Conservation (phyloP, 2,329 filamentous ascomycete genomes). For the Triangularia verruculosa region DNA sequence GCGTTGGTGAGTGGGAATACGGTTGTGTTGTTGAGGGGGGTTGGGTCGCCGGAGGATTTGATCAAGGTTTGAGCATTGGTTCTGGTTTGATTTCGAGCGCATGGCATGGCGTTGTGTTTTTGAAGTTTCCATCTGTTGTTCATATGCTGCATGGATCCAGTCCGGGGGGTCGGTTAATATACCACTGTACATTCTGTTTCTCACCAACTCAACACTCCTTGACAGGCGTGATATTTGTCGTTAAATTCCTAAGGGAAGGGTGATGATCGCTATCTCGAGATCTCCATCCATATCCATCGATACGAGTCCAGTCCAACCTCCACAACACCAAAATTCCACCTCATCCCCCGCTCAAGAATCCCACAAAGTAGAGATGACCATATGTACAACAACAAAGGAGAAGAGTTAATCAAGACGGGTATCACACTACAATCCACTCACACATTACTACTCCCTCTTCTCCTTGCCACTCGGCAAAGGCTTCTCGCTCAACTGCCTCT, state of each 20-base stretch:
- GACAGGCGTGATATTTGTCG: neutral
- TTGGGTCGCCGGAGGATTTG: slow-evolving; percentile 74
- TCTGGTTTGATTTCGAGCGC: slow-evolving; percentile 3
- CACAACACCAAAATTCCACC: neutral
- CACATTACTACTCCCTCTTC: slow-evolving; percentile 40
- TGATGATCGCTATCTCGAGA: neutral
- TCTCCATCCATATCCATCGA: neutral
- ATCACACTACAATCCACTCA: neutral
- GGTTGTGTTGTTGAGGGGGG: slow-evolving; percentile 80
- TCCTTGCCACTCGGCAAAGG: slow-evolving; percentile 31
- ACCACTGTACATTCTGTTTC: neutral
- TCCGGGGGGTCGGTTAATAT: neutral
- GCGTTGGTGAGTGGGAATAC: slow-evolving; percentile 79
- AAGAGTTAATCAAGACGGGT: slow-evolving; percentile 1
- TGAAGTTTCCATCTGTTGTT: neutral
- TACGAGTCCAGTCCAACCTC: neutral
- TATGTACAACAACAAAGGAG: neutral
- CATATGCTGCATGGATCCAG: neutral
- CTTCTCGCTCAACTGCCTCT: slow-evolving; percentile 41
- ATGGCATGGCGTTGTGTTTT: slow-evolving; percentile 7
- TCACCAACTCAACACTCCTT: neutral
- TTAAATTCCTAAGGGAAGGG: neutral
- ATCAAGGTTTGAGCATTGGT: slow-evolving; percentile 50
- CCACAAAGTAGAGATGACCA: neutral
- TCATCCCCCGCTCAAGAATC: neutral